Percentiles rank a stretch among this genome's conserved stretches.
phyloP scores from a whole-genome alignment of 352 stramenopile genomes.

The Aphanomyces stellatus region DNA sequence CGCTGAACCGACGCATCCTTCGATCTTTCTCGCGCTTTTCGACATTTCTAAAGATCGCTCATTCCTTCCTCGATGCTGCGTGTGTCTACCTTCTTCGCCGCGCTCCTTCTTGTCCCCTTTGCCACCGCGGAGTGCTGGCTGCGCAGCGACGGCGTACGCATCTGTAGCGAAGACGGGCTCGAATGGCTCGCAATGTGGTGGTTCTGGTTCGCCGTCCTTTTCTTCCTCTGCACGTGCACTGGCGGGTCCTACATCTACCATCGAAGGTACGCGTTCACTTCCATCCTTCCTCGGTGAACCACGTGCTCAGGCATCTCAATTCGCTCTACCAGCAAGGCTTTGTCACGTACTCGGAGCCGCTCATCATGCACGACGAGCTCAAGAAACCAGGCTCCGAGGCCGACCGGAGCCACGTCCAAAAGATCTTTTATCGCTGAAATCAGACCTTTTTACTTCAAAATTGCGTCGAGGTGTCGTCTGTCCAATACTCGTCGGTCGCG shows the following conservation, averaged over 20 bases:
- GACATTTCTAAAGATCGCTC: neutral
- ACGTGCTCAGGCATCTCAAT: slow-evolving; percentile 1
- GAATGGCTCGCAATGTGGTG: slow-evolving; percentile 47
- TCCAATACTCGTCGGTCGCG: neutral
- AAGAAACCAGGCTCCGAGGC: neutral
- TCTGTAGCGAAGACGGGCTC: slow-evolving; percentile 42
- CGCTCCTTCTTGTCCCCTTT: neutral
- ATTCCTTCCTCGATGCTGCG: neutral
- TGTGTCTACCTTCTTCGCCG: neutral
- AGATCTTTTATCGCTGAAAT: slow-evolving; percentile 20
- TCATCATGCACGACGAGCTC: slow-evolving; percentile 14
- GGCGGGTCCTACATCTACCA: slow-evolving; percentile 20
- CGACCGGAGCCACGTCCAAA: neutral
- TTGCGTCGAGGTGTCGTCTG: neutral
- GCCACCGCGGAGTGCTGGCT: slow-evolving; percentile 47
- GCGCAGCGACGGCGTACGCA: slow-evolving; percentile 38
- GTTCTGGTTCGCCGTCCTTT: slow-evolving; percentile 55
- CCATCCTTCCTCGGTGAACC: neutral
- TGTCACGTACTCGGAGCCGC: slow-evolving; percentile 20
- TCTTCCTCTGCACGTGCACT: slow-evolving; percentile 25
- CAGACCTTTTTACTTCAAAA: neutral
- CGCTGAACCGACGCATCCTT: neutral
- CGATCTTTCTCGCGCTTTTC: neutral
- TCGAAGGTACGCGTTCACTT: slow-evolving; percentile 3
- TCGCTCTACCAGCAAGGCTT: slow-evolving; percentile 20